Percentiles rank a stretch among this genome's conserved stretches.
These are phyloP conservation scores for Alternaria incomplexa DNA, from an alignment of 2,329 filamentous ascomycete species.

Conservation along the genomic window DNA sequence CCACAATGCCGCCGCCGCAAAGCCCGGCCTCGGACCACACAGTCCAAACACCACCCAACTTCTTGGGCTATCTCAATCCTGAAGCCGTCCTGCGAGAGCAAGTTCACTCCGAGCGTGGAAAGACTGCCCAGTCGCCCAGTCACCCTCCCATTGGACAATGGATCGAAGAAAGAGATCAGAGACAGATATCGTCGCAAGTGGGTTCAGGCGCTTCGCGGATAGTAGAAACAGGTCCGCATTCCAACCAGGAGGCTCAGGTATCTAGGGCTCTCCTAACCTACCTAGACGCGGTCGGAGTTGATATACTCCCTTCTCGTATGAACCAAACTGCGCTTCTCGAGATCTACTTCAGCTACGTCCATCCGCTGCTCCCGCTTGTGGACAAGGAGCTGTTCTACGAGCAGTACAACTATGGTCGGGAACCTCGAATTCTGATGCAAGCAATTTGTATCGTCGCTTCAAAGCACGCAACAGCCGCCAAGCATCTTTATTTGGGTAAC, in stretches of 20 bases:
- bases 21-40: constrained; percentile 39
- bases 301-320: constrained; percentile 43
- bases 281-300: constrained; percentile 46
- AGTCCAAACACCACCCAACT: constrained; percentile 48
- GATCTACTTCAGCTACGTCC: constrained; percentile 55
- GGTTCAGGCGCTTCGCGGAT: constrained; percentile 32
- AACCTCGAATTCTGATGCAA: constrained; percentile 51
- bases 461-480: constrained; percentile 53
- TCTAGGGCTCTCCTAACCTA: constrained; percentile 45
- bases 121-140: constrained; percentile 36
- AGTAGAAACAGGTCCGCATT: constrained; percentile 39
- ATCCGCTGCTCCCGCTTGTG: constrained; percentile 56
- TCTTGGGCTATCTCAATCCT: constrained; percentile 55
- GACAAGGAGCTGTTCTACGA: constrained; percentile 52
- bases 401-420: constrained; percentile 43
- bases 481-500: constrained; percentile 48
- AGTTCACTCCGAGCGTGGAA: constrained; percentile 43
- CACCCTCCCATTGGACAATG: constrained; percentile 44
- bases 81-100: constrained; percentile 55
- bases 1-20: constrained; percentile 41
- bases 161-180: constrained; percentile 41
- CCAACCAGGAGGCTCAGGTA: constrained; percentile 39
- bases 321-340: constrained; percentile 50
- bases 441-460: constrained; percentile 57
- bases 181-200: constrained; percentile 27